phyloP scores from a whole-genome alignment of 345 rosid genomes.

The Eucalyptus lansdowneana region DNA sequence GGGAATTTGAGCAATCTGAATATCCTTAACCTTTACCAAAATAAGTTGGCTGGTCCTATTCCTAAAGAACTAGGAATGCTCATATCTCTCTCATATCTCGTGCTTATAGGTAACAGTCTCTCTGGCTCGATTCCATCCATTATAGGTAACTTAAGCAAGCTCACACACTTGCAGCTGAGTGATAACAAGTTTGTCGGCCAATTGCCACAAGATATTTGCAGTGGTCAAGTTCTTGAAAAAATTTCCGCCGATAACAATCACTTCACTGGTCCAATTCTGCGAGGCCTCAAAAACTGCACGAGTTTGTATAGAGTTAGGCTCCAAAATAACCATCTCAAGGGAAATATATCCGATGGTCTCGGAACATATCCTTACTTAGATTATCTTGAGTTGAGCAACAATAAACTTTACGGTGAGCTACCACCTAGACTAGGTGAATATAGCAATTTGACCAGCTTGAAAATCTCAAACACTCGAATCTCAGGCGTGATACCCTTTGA shows the following conservation, averaged over 20 bases:
- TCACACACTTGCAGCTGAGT: background rate
- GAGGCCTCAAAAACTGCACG: slow-evolving; percentile 1
- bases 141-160: background rate
- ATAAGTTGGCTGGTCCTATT: too few species aligned
- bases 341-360: background rate
- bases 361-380: background rate
- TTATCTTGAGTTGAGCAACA: background rate
- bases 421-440: background rate
- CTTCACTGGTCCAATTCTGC: slow-evolving; percentile 1
- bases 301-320: background rate
- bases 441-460: background rate
- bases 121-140: background rate
- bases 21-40: too few species aligned
- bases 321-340: background rate
- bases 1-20: background rate
- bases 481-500: background rate
- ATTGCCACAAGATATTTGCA: background rate
- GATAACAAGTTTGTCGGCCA: background rate
- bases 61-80: background rate
- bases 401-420: background rate
- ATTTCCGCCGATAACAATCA: background rate
- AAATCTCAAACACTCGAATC: background rate
- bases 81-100: background rate
- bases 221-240: background rate
- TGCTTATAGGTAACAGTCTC: background rate